These are phyloP conservation scores for Globisporangium carolinianum DNA, from an alignment of 352 stramenopile species.

Conservation along the genomic window DNA sequence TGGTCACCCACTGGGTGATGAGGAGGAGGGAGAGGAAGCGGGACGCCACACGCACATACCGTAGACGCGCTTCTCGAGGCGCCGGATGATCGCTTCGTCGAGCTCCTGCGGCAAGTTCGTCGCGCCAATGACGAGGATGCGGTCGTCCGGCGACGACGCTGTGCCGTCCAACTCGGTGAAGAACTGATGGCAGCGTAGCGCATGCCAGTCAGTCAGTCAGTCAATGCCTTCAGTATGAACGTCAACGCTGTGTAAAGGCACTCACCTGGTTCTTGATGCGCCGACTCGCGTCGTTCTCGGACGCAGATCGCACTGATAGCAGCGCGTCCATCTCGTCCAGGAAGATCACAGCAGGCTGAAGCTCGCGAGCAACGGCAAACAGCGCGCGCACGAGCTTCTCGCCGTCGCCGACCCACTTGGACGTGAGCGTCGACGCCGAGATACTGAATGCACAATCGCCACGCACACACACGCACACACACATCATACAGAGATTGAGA, in stretches of 20 bases:
- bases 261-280: conserved; percentile 87
- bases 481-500: not conserved
- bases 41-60: conserved; percentile 24
- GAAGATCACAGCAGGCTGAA: conserved; percentile 84
- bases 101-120: conserved; percentile 85
- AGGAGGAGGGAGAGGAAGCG: too few species aligned
- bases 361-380: conserved; percentile 87
- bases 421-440: conserved; percentile 83
- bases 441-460: conserved; percentile 34
- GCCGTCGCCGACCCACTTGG: conserved; percentile 87
- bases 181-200: conserved; percentile 34
- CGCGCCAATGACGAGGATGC: conserved; percentile 84
- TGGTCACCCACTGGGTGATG: too few species aligned
- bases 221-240: too few species aligned
- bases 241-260: too few species aligned
- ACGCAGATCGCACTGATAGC: conserved; percentile 59
- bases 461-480: not conserved
- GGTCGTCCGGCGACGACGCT: conserved; percentile 59
- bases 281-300: conserved; percentile 82
- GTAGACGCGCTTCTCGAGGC: conserved; percentile 86
- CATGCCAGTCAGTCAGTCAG: too few species aligned
- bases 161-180: conserved; percentile 84
- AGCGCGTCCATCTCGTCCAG: conserved; percentile 88
- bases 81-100: conserved; percentile 81
- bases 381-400: conserved; percentile 94